Conservation (phyloP, 129 eudicot species). For the Rutidosis leptorrhynchoides region DNA sequence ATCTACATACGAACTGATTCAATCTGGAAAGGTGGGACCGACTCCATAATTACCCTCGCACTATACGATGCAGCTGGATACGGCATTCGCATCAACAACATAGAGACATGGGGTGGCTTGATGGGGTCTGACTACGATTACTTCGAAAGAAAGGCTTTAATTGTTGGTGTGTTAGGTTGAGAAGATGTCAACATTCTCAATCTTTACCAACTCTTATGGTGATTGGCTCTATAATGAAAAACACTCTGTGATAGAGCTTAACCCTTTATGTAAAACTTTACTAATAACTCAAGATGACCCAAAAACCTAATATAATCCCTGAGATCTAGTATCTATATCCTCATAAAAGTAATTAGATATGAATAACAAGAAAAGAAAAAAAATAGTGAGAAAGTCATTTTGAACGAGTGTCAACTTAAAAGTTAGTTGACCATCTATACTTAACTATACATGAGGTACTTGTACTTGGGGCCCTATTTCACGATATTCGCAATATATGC, state of each 20-base stretch:
- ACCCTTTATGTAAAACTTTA: background rate
- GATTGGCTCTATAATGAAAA: background rate
- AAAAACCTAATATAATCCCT: background rate
- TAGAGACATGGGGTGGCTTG: slow-evolving; percentile 81
- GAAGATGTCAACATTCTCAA: too few relatives aligned
- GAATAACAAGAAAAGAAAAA: background rate
- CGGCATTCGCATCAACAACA: slow-evolving; percentile 48
- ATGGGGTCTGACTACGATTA: slow-evolving; percentile 68
- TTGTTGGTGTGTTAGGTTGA: background rate
- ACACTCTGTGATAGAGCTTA: background rate
- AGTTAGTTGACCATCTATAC: background rate
- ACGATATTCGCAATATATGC: background rate
- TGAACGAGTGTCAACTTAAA: background rate
- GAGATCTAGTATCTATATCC: background rate
- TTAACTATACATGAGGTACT: too few relatives aligned
- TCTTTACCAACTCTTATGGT: background rate
- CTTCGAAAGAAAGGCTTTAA: slow-evolving; percentile 82
- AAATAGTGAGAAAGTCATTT: too few relatives aligned
- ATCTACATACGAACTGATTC: slow-evolving; percentile 69
- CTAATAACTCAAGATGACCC: background rate
- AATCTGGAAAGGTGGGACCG: slow-evolving; percentile 66
- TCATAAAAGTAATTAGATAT: background rate
- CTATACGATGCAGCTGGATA: slow-evolving; percentile 54
- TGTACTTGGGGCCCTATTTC: too few relatives aligned
- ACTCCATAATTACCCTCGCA: slow-evolving; percentile 54